Base-by-base conservation (phyloP, 2,329 filamentous ascomycete species). In the Botryotinia calthae region DNA sequence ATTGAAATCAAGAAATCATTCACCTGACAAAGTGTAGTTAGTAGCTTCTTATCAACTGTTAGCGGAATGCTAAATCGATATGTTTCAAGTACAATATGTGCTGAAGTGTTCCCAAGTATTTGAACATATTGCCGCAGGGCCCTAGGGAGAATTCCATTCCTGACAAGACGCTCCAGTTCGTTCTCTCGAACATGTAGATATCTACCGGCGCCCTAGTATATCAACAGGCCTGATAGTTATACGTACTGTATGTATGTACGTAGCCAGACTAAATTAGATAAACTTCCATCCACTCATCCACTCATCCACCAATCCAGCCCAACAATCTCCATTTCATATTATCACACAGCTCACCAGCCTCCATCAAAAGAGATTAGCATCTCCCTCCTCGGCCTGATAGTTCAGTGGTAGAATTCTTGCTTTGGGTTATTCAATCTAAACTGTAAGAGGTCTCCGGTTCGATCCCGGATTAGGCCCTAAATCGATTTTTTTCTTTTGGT, bases 161-260 rank as follows among this genome's bases (percentile, higher is more conserved):
- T 25, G 2, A 18, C 25, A 61, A 25, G 25, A 22, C 16, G 7
- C 22, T n/a, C 6, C 25, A 34, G 25, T 3, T 8, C 3, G 10
- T 16, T 16, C 4, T 37, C 1, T 25, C 2, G 31, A 0, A 20
- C 6, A 48, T 34, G n/a, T 65, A n/a, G 1, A 1, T 3, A 14
- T 1, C 2, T 46, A 14, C 1, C n/a, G 2, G 14, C 5, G 0
- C 0, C 1, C 0, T 0, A 34, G 0, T 1, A 48, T 18, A 37
- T 37, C 22, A 65, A 4, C 4, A 66, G 64, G 64, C 64, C 64
- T 66, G 64, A 66, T 66, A 66, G 64, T 67, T 67, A 34, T 34
- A 34, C 34, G 7, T 7, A 34, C 34, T 34, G 34, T 34, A 34
- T 34, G 34, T 34, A 34, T 34, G 34, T 34, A 34, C 34, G 34